A percentile compares a stretch with the other conserved stretches of the same genome.
phyloP scores from a whole-genome alignment of 441 rosid species.

The Kokia cookei region DNA sequence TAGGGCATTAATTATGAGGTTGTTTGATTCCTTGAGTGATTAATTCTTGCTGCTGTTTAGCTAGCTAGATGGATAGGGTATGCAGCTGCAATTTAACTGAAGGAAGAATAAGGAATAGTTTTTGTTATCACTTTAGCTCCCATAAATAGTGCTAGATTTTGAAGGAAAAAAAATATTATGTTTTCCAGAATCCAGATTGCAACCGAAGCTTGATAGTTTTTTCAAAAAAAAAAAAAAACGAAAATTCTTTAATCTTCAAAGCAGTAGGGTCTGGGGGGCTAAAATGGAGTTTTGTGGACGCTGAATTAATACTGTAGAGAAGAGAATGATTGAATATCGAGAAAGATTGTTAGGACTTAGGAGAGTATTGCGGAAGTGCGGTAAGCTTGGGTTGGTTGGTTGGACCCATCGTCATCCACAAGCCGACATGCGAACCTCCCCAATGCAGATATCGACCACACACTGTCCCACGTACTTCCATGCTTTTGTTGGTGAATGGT shows the following conservation, averaged over 20 bases:
- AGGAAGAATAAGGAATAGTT: background rate
- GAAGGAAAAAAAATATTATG: background rate
- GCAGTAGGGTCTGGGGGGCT: background rate
- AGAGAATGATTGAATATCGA: background rate
- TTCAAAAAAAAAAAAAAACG: too few relatives aligned
- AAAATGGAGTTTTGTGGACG: background rate
- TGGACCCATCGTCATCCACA: conserved; percentile 9
- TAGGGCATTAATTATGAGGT: background rate
- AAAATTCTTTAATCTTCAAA: background rate
- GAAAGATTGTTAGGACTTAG: background rate
- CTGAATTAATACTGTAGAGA: background rate
- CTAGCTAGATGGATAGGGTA: background rate
- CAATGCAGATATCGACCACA: background rate
- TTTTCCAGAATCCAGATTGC: background rate
- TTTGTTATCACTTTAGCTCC: background rate
- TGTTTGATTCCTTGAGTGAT: background rate
- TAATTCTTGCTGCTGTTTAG: background rate
- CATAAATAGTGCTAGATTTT: background rate
- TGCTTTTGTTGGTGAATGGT: conserved; percentile 2
- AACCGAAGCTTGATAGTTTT: background rate
- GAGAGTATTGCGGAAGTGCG: background rate
- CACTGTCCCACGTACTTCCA: conserved; percentile 1
- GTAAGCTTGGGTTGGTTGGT: background rate
- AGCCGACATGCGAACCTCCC: conserved; percentile 4
- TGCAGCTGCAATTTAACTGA: background rate